Conservation (phyloP, 306 rosid species). For the Medicago lupulina region DNA sequence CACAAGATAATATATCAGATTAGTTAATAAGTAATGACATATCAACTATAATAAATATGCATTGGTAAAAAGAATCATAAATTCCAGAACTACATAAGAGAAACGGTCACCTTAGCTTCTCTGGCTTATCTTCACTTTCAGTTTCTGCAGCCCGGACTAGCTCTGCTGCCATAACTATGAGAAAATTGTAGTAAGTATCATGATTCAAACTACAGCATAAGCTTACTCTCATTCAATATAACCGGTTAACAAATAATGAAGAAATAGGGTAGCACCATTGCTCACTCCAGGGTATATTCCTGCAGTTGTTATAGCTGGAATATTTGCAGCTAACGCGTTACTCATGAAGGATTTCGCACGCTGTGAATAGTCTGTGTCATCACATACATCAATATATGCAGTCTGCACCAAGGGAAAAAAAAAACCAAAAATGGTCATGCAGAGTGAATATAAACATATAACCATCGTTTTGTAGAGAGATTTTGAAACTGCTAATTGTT, state of each 20-base stretch:
- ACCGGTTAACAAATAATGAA: slow-evolving; percentile 31
- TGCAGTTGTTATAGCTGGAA: slow-evolving; percentile 88
- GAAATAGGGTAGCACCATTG: slow-evolving; percentile 66
- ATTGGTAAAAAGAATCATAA: not conserved
- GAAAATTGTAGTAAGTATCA: slow-evolving; percentile 36
- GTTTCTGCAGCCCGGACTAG: slow-evolving; percentile 71
- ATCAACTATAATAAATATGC: slow-evolving; percentile 20
- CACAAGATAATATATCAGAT: slow-evolving; percentile 17
- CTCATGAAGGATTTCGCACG: slow-evolving; percentile 73
- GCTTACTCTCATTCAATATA: slow-evolving; percentile 22
- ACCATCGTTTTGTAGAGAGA: not conserved
- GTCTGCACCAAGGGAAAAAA: slow-evolving; percentile 53
- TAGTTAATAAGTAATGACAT: slow-evolving; percentile 22
- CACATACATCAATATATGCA: slow-evolving; percentile 90
- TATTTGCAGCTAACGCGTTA: slow-evolving; percentile 70
- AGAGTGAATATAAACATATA: not conserved
- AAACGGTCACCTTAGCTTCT: slow-evolving; percentile 75
- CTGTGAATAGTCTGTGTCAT: slow-evolving; percentile 67
- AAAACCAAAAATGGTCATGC: slow-evolving; percentile 1
- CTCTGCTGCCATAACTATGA: slow-evolving; percentile 94
- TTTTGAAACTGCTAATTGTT: slow-evolving; percentile 2
- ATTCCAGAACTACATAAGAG: slow-evolving; percentile 26
- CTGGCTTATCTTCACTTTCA: slow-evolving; percentile 68
- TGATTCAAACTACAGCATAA: slow-evolving; percentile 18
- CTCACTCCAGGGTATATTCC: slow-evolving; percentile 98